A percentile compares a stretch with the other conserved stretches of the same genome.
Evolutionary conservation across 768 basidiomycete species (phyloP).

Genomic region (Mycena haematopus): DNA sequence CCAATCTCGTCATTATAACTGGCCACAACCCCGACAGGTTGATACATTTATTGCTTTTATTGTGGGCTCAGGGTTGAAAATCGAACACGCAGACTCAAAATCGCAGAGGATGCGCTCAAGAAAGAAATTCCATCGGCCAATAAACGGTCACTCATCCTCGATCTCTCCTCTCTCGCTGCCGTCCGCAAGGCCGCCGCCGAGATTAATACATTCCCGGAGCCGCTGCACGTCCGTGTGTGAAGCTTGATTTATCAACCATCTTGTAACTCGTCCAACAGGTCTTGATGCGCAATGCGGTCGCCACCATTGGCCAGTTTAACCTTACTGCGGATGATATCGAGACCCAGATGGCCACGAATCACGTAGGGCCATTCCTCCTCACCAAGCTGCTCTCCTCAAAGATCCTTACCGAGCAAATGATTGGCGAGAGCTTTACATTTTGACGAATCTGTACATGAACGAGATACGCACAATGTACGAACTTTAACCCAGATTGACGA

Average conservation of each 20-base stretch:
- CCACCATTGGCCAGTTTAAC: slow-evolving; percentile 8
- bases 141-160: not conserved
- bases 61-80: too few species aligned
- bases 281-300: slow-evolving; percentile 11
- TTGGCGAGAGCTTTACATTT: not conserved
- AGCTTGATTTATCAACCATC: too few species aligned
- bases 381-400: slow-evolving; percentile 1
- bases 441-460: too few species aligned
- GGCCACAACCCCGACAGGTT: not conserved
- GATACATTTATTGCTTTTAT: not conserved
- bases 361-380: slow-evolving; percentile 11
- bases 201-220: slow-evolving; percentile 8
- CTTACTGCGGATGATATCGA: slow-evolving; percentile 15
- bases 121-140: slow-evolving; percentile 6
- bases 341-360: slow-evolving; percentile 1
- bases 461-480: too few species aligned
- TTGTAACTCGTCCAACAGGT: not conserved
- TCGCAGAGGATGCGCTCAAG: slow-evolving; percentile 8
- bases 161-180: slow-evolving; percentile 10
- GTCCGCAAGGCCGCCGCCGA: slow-evolving; percentile 9
- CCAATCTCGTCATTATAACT: not conserved
- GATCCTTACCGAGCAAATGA: not conserved
- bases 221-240: slow-evolving; percentile 6
- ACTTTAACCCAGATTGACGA: too few species aligned
- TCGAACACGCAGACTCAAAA: not conserved